Evolutionary conservation across 805 yeast genomes (phyloP).

Genomic region (Lipomyces sp.): DNA sequence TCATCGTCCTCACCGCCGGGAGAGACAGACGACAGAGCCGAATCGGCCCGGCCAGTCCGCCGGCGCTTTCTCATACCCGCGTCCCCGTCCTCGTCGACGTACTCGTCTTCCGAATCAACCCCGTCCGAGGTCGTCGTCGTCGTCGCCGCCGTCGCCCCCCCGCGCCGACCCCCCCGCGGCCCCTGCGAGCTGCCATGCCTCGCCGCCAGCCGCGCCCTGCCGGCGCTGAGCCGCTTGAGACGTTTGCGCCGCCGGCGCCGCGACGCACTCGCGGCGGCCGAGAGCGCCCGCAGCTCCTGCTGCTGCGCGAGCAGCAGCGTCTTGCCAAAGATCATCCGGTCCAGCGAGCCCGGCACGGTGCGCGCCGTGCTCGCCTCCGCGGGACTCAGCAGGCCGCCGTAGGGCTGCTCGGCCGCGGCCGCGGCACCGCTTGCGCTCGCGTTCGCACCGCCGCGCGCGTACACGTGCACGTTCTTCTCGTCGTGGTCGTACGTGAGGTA

Average conservation of each 20-base stretch:
- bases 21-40: too few species aligned
- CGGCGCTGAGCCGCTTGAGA: neutral
- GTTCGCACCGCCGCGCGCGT: neutral
- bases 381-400: slow-evolving; percentile 27
- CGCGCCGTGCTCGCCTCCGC: slow-evolving; percentile 38
- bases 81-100: too few species aligned
- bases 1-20: neutral
- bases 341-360: slow-evolving; percentile 36
- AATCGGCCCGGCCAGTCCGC: too few species aligned
- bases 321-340: slow-evolving; percentile 33
- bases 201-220: neutral
- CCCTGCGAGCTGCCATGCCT: neutral
- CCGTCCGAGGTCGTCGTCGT: too few species aligned
- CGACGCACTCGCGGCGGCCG: neutral
- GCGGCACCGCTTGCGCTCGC: neutral
- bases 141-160: neutral
- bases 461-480: slow-evolving; percentile 4
- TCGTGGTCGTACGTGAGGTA: slow-evolving; percentile 15
- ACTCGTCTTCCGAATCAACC: too few species aligned
- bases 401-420: slow-evolving; percentile 16
- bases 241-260: neutral
- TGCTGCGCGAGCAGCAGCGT: slow-evolving; percentile 18
- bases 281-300: slow-evolving; percentile 4
- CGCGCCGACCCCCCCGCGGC: neutral
- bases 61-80: too few species aligned